Percentiles rank a stretch among this genome's conserved stretches.
These are phyloP conservation scores for Solanum bulbocastanum DNA, from an alignment of 257 asterid species.

Conservation along the genomic window DNA sequence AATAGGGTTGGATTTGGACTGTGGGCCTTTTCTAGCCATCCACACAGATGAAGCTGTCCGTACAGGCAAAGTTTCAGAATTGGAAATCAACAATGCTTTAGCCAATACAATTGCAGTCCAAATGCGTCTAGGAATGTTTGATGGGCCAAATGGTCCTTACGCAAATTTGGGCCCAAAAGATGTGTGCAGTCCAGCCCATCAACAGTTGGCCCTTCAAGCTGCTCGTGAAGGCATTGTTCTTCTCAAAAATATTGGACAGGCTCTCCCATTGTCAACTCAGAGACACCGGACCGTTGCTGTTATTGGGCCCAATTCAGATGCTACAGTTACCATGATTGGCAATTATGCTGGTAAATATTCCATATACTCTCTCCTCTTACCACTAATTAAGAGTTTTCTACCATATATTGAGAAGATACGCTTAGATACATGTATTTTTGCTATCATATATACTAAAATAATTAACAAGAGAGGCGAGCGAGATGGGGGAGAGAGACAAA, in stretches of 20 bases:
- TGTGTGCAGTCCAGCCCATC: constrained; percentile 70
- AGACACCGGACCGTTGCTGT: constrained; percentile 48
- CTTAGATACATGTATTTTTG: background rate
- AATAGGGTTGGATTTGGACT: constrained; percentile 79
- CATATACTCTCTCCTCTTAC: background rate
- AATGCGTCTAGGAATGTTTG: constrained; percentile 89
- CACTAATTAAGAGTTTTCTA: too few relatives aligned
- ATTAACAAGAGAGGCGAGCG: background rate
- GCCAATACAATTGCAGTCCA: constrained; percentile 55
- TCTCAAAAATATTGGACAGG: constrained; percentile 49
- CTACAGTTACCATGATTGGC: constrained; percentile 71
- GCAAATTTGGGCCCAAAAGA: constrained; percentile 62
- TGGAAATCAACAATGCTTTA: constrained; percentile 55
- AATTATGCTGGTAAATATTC: constrained; percentile 52
- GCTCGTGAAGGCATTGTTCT: constrained; percentile 92
- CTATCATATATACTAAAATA: too few relatives aligned
- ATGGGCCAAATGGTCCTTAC: constrained; percentile 58
- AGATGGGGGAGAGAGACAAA: too few relatives aligned
- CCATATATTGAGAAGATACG: background rate
- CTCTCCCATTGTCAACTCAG: constrained; percentile 54
- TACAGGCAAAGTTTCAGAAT: constrained; percentile 42
- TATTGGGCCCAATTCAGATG: constrained; percentile 89
- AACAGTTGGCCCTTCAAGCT: constrained; percentile 73
- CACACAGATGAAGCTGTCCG: constrained; percentile 56
- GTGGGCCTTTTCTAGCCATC: constrained; percentile 80